Conservation (phyloP, 2,329 filamentous ascomycete species). For the Aureobasidium sp. region DNA sequence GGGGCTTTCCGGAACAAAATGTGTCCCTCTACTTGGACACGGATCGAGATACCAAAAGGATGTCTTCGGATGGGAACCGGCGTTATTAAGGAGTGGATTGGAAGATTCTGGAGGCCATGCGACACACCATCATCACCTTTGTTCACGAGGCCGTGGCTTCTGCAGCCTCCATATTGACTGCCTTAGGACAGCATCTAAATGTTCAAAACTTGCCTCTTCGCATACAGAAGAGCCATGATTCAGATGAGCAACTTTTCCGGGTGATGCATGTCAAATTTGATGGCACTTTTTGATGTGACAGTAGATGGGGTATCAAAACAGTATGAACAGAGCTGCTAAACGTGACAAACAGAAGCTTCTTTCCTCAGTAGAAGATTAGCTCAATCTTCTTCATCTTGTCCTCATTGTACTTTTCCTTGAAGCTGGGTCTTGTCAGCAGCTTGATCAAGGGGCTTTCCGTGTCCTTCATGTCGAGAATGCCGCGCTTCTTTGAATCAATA, state of each 20-base stretch:
- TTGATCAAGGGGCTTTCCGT: constrained; percentile 73
- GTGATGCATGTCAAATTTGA: background rate
- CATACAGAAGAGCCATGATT: background rate
- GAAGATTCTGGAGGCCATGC: background rate
- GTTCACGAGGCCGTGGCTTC: background rate
- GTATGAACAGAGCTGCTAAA: background rate
- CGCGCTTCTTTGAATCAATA: constrained; percentile 89
- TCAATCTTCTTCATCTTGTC: constrained; percentile 47
- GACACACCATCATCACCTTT: background rate
- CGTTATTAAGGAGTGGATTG: background rate
- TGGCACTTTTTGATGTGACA: background rate
- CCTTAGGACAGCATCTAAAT: background rate
- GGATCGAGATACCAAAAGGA: constrained; percentile 9
- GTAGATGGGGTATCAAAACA: background rate
- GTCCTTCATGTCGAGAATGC: constrained; percentile 92
- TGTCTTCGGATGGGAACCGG: background rate
- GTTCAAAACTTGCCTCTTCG: background rate
- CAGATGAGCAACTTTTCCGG: background rate
- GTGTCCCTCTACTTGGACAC: background rate
- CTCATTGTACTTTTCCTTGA: constrained; percentile 59
- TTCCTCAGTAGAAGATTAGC: constrained; percentile 58
- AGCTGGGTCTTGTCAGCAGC: constrained; percentile 62
- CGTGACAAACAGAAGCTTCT: background rate
- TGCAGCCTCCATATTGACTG: background rate
- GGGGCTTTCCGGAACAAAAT: background rate